Evolutionary conservation across 2,329 filamentous ascomycete species (phyloP), one percentile per base, ranked within the genome.

Genomic region (Triangularia setosa): DNA sequence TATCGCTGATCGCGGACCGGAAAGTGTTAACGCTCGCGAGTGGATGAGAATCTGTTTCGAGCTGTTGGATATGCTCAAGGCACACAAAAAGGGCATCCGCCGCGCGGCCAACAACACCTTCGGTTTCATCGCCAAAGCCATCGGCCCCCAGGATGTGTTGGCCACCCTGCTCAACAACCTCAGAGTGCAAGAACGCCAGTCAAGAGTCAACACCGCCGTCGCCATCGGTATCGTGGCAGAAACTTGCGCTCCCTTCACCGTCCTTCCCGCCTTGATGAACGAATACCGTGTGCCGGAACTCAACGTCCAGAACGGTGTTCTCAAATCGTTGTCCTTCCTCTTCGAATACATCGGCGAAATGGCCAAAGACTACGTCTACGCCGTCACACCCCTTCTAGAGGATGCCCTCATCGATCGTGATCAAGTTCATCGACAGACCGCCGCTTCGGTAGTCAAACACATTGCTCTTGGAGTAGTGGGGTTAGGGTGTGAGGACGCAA

Each of bases 41-140:
- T 99, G 95, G 95, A 99, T 99, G 96, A 89, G 95, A 75, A 99
- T 99, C 76, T 99, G 95, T 80, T 99, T 99, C 78, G 95, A 99
- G 80, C 83, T 99, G 61, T 87, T 99, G 28, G 95, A 99, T 79
- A 99, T 99, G 95, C 86, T 99, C 73, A 99, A 99, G 79, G 95
- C 95, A 6, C 95, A 99, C 83, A 99, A 99, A 81, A 99, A 99
- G 84, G 96, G 95, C 69, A 99, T 99, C 71, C 91, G 95, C 69
- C 90, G 95, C 77, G 95, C 95, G 23, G 96, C 95, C 72, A 99
- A 99, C 86, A 99, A 99, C 82, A 99, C 95, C 0, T 99, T 99
- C 73, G 95, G 95, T 76, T 99, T 97, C 84, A 99, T 99, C 73
- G 95, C 95, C 75, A 99, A 99, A 80, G 95, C 95, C 65, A 99